Conservation (phyloP, 2,329 filamentous ascomycete species). For the Paraphoma chrysanthemicola region DNA sequence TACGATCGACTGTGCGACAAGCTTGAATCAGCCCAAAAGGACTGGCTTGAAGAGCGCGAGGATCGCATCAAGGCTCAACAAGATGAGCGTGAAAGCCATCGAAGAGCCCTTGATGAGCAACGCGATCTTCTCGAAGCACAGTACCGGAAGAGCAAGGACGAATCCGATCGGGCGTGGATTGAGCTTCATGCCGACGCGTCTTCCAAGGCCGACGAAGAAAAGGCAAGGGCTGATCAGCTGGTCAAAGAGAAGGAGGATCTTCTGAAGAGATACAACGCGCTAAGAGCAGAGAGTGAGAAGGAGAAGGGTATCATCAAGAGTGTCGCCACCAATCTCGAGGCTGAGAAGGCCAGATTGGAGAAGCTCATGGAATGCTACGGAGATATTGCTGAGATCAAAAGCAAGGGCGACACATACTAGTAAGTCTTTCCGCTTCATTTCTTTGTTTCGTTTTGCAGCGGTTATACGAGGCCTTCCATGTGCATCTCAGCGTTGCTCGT, state of each 20-base stretch:
- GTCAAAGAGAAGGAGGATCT: slow-evolving; percentile 46
- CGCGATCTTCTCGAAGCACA: slow-evolving; percentile 52
- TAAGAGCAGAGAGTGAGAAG: slow-evolving; percentile 43
- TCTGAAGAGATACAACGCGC: slow-evolving; percentile 37
- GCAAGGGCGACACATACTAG: slow-evolving; percentile 53
- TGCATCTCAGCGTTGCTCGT: no score
- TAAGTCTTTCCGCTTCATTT: slow-evolving; percentile 46
- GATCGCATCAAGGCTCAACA: slow-evolving; percentile 50
- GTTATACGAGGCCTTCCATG: not conserved
- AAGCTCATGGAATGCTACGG: slow-evolving; percentile 53
- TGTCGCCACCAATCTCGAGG: slow-evolving; percentile 49
- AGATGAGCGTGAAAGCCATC: slow-evolving; percentile 58
- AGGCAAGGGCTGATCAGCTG: slow-evolving; percentile 35
- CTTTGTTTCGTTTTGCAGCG: slow-evolving; percentile 12
- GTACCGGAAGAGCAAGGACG: slow-evolving; percentile 49
- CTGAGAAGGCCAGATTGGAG: slow-evolving; percentile 52
- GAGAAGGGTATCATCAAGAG: slow-evolving; percentile 48
- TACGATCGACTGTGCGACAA: slow-evolving; percentile 50
- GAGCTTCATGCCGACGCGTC: slow-evolving; percentile 47
- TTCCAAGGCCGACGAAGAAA: slow-evolving; percentile 43
- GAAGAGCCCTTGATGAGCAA: slow-evolving; percentile 60
- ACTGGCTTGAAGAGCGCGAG: slow-evolving; percentile 55
- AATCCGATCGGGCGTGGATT: slow-evolving; percentile 55
- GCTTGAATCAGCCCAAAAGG: slow-evolving; percentile 47
- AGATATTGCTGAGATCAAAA: slow-evolving; percentile 51